phyloP scores from a whole-genome alignment of 169 alveolate species.

The Hepatocystis sp. region DNA sequence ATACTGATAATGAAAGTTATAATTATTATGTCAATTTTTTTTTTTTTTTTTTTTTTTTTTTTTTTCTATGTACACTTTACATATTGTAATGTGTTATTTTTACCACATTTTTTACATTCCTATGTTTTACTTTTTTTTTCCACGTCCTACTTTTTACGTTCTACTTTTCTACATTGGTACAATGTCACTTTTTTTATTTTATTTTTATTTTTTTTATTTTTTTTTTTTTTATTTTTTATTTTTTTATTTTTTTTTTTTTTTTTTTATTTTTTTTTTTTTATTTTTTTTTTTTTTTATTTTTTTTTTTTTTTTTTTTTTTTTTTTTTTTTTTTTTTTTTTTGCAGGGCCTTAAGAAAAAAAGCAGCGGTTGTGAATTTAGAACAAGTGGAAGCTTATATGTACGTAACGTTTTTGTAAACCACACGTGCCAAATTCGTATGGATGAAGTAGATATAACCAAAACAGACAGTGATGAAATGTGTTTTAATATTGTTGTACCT shows the following conservation, averaged over 20 bases:
- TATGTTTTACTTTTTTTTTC: too few species aligned
- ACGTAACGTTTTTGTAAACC: constrained; percentile 11
- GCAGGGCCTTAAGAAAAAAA: constrained; percentile 10
- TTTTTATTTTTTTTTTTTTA: neutral
- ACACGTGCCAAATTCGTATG: constrained; percentile 9
- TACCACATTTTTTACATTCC: too few species aligned
- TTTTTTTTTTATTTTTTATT: too few species aligned
- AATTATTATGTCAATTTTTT: too few species aligned
- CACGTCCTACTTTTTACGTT: neutral
- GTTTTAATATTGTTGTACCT: constrained; percentile 24
- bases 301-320: too few species aligned
- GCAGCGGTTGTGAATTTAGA: constrained; percentile 23
- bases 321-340: too few species aligned
- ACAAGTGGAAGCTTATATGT: constrained; percentile 47
- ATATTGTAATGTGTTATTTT: too few species aligned
- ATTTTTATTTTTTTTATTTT: too few species aligned
- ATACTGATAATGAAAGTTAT: too few species aligned
- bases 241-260: neutral
- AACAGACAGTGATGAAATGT: constrained; percentile 13
- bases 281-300: neutral
- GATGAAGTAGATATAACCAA: neutral
- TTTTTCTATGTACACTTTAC: too few species aligned
- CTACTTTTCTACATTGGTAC: neutral
- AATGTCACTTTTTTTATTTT: too few species aligned
- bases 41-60: too few species aligned